Conservation (phyloP, 306 rosid species). For the Sindora glabra region DNA sequence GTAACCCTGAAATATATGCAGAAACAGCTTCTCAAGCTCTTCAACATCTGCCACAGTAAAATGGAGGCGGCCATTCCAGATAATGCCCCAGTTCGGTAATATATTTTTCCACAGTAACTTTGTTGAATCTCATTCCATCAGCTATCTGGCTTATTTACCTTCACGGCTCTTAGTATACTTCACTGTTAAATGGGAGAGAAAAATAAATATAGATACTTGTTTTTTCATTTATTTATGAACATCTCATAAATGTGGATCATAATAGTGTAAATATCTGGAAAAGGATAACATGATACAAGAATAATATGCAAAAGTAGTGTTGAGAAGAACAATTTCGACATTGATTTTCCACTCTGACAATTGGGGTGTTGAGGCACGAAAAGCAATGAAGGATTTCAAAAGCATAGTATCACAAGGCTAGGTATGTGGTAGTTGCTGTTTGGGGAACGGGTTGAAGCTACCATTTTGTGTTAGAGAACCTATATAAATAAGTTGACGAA, state of each 20-base stretch:
- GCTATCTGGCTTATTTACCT: not conserved
- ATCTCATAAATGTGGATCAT: not conserved
- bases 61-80: constrained; percentile 63
- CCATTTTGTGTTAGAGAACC: not conserved
- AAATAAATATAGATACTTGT: not conserved
- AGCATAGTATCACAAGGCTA: not conserved
- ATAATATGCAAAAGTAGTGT: not conserved
- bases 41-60: constrained; percentile 75
- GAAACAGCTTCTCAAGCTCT: constrained; percentile 55
- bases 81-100: constrained; percentile 55
- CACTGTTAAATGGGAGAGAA: not conserved
- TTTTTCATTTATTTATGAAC: not conserved
- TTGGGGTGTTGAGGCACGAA: too few relatives aligned
- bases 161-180: not conserved
- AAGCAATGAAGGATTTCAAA: too few relatives aligned
- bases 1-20: constrained; percentile 33
- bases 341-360: too few relatives aligned
- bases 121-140: not conserved
- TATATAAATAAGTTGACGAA: not conserved
- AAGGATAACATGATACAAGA: too few relatives aligned
- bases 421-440: not conserved
- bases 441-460: not conserved
- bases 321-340: too few relatives aligned
- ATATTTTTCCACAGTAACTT: not conserved
- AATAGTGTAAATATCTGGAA: too few relatives aligned